Conservation (phyloP, 1,139 yeast species). For the Blastobotrys arbuscula region DNA sequence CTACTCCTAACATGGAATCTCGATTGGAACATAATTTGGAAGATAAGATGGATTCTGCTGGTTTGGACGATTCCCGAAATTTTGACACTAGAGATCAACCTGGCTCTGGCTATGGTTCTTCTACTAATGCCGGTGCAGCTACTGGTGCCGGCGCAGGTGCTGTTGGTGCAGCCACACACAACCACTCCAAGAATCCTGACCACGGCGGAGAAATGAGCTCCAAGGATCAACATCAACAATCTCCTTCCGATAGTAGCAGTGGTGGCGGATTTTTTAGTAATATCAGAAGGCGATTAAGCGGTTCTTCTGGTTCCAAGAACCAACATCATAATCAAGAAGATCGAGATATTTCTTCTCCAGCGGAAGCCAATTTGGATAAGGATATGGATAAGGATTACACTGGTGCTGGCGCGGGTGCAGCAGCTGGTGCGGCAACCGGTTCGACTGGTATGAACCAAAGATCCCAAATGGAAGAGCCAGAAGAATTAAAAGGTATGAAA, state of each 20-base stretch:
- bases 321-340: not conserved
- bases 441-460: no score
- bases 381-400: not conserved
- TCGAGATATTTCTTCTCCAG: not conserved
- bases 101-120: not conserved
- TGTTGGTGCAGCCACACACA: not conserved
- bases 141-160: conserved; percentile 1
- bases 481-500: no score
- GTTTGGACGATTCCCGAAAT: not conserved
- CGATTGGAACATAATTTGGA: not conserved
- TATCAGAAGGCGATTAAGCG: not conserved
- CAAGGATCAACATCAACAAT: not conserved
- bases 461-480: no score
- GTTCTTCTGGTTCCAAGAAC: not conserved
- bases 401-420: not conserved
- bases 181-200: not conserved
- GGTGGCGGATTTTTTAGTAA: not conserved
- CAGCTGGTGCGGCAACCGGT: not conserved
- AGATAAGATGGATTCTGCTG: not conserved
- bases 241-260: no score
- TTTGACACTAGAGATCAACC: not conserved
- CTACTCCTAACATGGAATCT: not conserved
- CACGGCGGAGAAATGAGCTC: not conserved
- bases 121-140: not conserved
- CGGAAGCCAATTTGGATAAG: not conserved